These are phyloP conservation scores for Diaporthe vexans DNA, from an alignment of 2,329 filamentous ascomycete species.

Conservation along the genomic window DNA sequence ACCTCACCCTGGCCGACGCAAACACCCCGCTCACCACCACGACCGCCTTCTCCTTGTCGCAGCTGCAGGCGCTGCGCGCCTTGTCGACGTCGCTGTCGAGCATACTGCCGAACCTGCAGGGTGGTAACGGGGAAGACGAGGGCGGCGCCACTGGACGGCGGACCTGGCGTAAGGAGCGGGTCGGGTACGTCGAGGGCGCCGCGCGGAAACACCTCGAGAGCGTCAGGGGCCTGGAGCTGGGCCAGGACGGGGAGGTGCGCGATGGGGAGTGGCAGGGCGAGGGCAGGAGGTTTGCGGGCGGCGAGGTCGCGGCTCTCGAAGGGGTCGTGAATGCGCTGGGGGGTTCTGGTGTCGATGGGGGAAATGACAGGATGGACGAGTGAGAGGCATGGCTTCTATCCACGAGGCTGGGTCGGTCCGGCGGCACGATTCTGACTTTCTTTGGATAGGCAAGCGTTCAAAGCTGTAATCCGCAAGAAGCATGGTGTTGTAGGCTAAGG, in stretches of 20 bases:
- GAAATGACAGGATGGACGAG: constrained; percentile 11
- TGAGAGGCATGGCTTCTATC: neutral
- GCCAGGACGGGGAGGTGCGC: constrained; percentile 70
- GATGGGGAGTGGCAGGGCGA: constrained; percentile 75
- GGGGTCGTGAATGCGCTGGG: constrained; percentile 62
- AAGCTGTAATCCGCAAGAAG: neutral
- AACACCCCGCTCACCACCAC: constrained; percentile 76
- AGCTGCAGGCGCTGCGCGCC: constrained; percentile 83
- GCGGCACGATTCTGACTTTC: neutral
- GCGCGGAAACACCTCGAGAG: constrained; percentile 82
- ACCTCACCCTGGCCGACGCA: constrained; percentile 64
- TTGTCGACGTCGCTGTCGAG: constrained; percentile 73
- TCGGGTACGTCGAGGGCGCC: constrained; percentile 86
- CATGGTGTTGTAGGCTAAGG: neutral
- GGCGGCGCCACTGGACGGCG: constrained; percentile 53
- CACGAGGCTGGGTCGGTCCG: no score
- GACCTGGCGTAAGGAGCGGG: constrained; percentile 77
- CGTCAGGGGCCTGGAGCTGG: constrained; percentile 76
- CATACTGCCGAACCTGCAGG: constrained; percentile 74
- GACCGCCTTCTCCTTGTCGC: constrained; percentile 83
- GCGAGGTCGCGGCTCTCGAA: constrained; percentile 72
- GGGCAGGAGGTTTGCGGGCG: constrained; percentile 62
- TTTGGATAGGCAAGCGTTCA: neutral
- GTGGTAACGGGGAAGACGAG: constrained; percentile 45
- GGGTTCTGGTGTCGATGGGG: constrained; percentile 43